phyloP scores from a whole-genome alignment of 768 basidiomycete genomes.

The Phylloporus scabripes region DNA sequence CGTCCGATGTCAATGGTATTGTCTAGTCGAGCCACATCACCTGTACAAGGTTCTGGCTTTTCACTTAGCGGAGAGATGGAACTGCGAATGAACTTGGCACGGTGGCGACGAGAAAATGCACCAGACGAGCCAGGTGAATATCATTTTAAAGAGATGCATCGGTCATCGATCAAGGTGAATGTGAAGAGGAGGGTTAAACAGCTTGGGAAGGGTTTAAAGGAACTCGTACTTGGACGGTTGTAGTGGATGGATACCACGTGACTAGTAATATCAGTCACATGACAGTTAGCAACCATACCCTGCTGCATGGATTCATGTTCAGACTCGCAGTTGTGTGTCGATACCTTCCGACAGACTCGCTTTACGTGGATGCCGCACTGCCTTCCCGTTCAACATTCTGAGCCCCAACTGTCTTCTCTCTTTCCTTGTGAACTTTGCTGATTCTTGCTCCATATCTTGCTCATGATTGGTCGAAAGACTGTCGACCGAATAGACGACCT shows the following conservation, averaged over 20 bases:
- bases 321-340: background rate
- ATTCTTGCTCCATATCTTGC: slow-evolving; percentile 10
- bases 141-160: slow-evolving; percentile 26
- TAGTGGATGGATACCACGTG: slow-evolving; percentile 8
- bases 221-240: slow-evolving; percentile 26
- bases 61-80: slow-evolving; percentile 60
- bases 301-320: slow-evolving; percentile 1
- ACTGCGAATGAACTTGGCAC: slow-evolving; percentile 49
- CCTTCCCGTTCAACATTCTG: background rate
- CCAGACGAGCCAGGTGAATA: slow-evolving; percentile 29
- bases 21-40: slow-evolving; percentile 16
- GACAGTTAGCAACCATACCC: background rate
- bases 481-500: slow-evolving; percentile 24
- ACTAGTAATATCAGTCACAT: slow-evolving; percentile 4
- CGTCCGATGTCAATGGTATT: slow-evolving; percentile 28
- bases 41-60: slow-evolving; percentile 33
- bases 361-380: slow-evolving; percentile 2
- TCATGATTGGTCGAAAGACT: slow-evolving; percentile 26
- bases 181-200: slow-evolving; percentile 27
- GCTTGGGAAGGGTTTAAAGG: slow-evolving; percentile 28
- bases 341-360: background rate
- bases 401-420: slow-evolving; percentile 15
- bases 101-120: slow-evolving; percentile 29
- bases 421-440: slow-evolving; percentile 11
- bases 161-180: slow-evolving; percentile 14